Evolutionary conservation across 176 grass and related monocot genomes (phyloP).

Genomic region (Oryza australiensis): DNA sequence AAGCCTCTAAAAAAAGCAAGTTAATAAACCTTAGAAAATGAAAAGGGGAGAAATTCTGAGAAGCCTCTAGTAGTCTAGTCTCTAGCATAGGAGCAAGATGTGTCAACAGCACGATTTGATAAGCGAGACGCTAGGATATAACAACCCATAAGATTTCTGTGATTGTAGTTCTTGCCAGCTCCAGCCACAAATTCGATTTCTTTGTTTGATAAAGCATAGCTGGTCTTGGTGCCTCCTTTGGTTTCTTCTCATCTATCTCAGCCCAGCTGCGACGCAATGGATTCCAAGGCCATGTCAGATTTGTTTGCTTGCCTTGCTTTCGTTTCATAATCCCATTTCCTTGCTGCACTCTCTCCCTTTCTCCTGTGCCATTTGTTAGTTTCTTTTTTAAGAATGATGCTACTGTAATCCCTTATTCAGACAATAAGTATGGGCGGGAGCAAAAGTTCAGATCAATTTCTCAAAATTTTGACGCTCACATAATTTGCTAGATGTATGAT

Average conservation of each 20-base stretch:
- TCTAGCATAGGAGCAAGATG: not conserved
- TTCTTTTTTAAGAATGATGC: not conserved
- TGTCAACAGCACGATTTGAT: not conserved
- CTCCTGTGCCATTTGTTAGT: not conserved
- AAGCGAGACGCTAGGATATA: not conserved
- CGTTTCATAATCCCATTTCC: not conserved
- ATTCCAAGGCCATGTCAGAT: slow-evolving; percentile 31
- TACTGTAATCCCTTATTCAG: not conserved
- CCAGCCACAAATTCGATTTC: not conserved
- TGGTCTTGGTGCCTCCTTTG: not conserved
- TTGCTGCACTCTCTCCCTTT: not conserved
- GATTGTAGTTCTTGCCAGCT: not conserved
- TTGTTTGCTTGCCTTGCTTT: not conserved
- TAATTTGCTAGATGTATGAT: not conserved
- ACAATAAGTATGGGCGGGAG: not conserved
- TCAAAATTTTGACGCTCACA: not conserved
- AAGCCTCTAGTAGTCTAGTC: slow-evolving; percentile 3
- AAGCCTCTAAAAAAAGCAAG: not conserved
- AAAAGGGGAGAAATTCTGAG: not conserved
- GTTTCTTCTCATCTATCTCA: slow-evolving; percentile 11
- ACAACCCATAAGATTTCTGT: not conserved
- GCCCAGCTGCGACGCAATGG: slow-evolving; percentile 21
- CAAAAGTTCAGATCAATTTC: not conserved
- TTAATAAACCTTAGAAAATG: slow-evolving; percentile 2
- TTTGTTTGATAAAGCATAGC: not conserved